Conservation (phyloP, 305 asterid genomes). For the Fraxinus paxiana region DNA sequence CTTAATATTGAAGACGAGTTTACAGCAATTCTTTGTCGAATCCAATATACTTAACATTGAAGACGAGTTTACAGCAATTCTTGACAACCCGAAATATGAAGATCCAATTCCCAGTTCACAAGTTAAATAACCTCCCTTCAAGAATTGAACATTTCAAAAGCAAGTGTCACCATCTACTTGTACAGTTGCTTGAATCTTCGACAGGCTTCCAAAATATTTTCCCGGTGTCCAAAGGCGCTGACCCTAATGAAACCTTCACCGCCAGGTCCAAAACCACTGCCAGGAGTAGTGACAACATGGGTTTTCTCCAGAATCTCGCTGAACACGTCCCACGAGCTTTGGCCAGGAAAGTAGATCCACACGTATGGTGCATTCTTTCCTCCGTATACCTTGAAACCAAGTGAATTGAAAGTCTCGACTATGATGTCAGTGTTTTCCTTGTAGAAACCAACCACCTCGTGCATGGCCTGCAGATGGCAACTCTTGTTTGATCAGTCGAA, state of each 20-base stretch:
- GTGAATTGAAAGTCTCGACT: slow-evolving; percentile 74
- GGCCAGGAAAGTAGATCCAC: slow-evolving; percentile 87
- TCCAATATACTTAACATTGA: too few species aligned
- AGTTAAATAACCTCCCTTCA: background rate
- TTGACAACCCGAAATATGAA: background rate
- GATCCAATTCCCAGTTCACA: background rate
- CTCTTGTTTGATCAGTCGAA: background rate
- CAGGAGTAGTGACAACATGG: slow-evolving; percentile 88
- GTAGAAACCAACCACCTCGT: slow-evolving; percentile 80
- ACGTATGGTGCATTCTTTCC: slow-evolving; percentile 90
- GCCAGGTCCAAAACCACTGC: slow-evolving; percentile 94
- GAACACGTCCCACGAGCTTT: slow-evolving; percentile 91
- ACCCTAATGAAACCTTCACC: slow-evolving; percentile 94
- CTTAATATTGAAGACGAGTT: too few species aligned
- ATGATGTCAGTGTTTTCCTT: slow-evolving; percentile 80
- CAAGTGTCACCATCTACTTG: slow-evolving; percentile 35
- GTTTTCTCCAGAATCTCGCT: slow-evolving; percentile 88
- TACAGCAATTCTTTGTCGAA: too few species aligned
- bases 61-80: background rate
- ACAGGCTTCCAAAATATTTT: slow-evolving; percentile 86
- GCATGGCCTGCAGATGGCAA: slow-evolving; percentile 72
- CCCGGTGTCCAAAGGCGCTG: slow-evolving; percentile 90
- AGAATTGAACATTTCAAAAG: background rate
- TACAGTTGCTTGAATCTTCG: slow-evolving; percentile 88
- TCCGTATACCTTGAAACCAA: slow-evolving; percentile 90